Evolutionary conservation across 2,329 filamentous ascomycete genomes (phyloP).

Genomic region (Beauveria varroae): DNA sequence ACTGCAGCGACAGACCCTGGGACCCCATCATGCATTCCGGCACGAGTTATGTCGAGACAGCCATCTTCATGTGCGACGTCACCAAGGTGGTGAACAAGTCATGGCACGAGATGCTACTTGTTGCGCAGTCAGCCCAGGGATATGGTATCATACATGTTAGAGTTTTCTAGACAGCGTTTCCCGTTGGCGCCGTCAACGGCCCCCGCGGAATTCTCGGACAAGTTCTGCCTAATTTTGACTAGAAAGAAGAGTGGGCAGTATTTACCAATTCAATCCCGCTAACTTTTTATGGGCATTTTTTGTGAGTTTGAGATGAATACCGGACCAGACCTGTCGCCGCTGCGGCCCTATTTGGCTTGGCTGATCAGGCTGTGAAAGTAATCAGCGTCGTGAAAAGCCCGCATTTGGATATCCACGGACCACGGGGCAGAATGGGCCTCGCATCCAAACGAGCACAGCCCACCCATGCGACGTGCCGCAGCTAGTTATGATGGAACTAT

Average conservation of each 20-base stretch:
- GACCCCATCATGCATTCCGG: not conserved
- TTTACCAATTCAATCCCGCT: not conserved
- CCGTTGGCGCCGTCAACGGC: not conserved
- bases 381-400: conserved; percentile 1
- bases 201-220: not conserved
- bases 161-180: not conserved
- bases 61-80: not conserved
- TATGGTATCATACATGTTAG: not conserved
- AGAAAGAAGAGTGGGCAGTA: not conserved
- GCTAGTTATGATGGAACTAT: not conserved
- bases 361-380: conserved; percentile 1
- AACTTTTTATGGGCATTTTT: conserved; percentile 3
- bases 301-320: not conserved
- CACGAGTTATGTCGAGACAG: not conserved
- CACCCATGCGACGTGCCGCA: not conserved
- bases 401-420: not conserved
- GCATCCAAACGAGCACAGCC: conserved; percentile 3
- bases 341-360: not conserved
- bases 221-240: not conserved
- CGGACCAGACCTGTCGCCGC: not conserved
- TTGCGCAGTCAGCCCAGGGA: not conserved
- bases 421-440: not conserved
- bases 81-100: not conserved
- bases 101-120: not conserved
- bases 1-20: not conserved